Percentiles rank a stretch among this genome's conserved stretches.
Conservation (phyloP, 441 rosid species). For the Mallotus repandus region DNA sequence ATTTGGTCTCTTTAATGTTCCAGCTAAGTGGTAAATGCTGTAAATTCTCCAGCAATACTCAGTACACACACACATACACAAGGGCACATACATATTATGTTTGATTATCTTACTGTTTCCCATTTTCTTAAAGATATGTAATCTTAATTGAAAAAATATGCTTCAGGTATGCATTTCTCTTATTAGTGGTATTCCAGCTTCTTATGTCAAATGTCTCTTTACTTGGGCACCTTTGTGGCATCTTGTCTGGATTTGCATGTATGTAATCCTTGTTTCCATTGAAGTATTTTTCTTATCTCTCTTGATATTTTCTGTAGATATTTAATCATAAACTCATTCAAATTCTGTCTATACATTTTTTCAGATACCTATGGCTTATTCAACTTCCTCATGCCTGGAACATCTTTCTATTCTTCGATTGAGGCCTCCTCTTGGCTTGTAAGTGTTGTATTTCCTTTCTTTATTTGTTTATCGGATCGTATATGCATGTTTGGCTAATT, state of each 20-base stretch:
- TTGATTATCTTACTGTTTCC: conserved; percentile 9
- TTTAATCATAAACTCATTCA: background rate
- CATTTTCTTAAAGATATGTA: conserved; percentile 20
- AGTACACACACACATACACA: background rate
- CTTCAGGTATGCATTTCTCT: conserved; percentile 83
- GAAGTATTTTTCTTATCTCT: conserved; percentile 12
- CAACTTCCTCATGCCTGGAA: conserved; percentile 75
- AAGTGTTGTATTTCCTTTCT: conserved; percentile 33
- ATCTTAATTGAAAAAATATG: conserved; percentile 21
- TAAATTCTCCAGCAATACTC: conserved; percentile 17
- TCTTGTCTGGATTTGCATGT: conserved; percentile 96
- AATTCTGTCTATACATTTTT: conserved; percentile 8
- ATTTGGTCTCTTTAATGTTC: conserved; percentile 95
- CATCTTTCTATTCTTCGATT: conserved; percentile 72
- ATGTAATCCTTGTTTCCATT: conserved; percentile 26
- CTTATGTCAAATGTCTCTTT: conserved; percentile 92
- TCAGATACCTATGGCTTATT: conserved; percentile 80
- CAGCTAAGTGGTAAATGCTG: conserved; percentile 70
- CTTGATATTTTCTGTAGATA: conserved; percentile 1
- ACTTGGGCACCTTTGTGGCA: conserved; percentile 94
- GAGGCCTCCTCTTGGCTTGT: conserved; percentile 88
- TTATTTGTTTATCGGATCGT: conserved; percentile 11
- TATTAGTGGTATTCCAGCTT: conserved; percentile 73
- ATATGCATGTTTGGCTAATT: conserved; percentile 3
- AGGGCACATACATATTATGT: background rate